Percentiles rank a stretch among this genome's conserved stretches.
These are phyloP conservation scores for Carex scoparia DNA, from an alignment of 176 grass and related monocot species.

Conservation along the genomic window DNA sequence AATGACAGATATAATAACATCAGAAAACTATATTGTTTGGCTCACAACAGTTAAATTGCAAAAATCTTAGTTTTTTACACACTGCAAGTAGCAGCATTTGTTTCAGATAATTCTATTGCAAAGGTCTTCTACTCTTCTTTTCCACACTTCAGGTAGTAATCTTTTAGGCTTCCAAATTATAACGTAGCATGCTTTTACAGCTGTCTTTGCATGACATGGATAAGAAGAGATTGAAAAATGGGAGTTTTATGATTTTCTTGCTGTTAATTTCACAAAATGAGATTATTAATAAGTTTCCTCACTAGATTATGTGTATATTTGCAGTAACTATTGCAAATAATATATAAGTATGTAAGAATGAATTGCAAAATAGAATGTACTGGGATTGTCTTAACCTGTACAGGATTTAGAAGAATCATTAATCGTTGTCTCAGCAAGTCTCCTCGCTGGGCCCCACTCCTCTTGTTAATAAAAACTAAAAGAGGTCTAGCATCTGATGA, in stretches of 20 bases:
- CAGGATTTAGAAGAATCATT: conserved; percentile 80
- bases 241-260: background rate
- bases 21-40: background rate
- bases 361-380: background rate
- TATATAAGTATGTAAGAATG: conserved; percentile 1
- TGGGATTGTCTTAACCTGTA: conserved; percentile 48
- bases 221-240: background rate
- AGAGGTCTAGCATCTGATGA: conserved; percentile 73
- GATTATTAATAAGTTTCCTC: background rate
- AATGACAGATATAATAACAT: background rate
- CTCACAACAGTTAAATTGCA: background rate
- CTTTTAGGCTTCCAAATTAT: background rate
- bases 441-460: conserved; percentile 73
- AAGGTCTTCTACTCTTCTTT: background rate
- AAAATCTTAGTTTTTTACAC: background rate
- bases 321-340: conserved; percentile 2
- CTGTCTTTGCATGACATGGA: background rate
- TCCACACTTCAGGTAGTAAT: background rate
- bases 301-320: background rate
- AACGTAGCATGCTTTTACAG: background rate
- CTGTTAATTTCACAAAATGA: background rate
- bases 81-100: background rate
- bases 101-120: background rate
- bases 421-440: conserved; percentile 62
- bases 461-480: conserved; percentile 89